Percentiles rank a stretch among this genome's conserved stretches.
These are phyloP conservation scores for Coniochaeta sp. DNA, from an alignment of 2,329 filamentous ascomycete genomes.

Conservation along the genomic window DNA sequence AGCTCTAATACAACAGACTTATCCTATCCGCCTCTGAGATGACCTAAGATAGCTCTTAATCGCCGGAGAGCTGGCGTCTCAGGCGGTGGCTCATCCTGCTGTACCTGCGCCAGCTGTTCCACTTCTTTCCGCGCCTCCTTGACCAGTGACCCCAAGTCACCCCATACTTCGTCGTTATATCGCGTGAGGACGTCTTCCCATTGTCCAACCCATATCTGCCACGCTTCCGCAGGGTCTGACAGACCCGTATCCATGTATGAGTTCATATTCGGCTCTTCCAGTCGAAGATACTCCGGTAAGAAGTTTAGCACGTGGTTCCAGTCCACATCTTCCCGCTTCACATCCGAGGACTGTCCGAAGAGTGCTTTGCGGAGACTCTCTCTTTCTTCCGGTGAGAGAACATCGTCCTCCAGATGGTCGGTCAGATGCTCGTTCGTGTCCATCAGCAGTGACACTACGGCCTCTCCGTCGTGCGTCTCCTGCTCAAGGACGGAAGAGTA, in stretches of 20 bases:
- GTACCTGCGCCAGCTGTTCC: slow-evolving; percentile 25
- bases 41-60: slow-evolving; percentile 17
- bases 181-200: slow-evolving; percentile 48
- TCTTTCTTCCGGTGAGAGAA: slow-evolving; percentile 19
- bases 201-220: slow-evolving; percentile 40
- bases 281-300: slow-evolving; percentile 33
- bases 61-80: slow-evolving; percentile 26
- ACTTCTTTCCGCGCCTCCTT: slow-evolving; percentile 50
- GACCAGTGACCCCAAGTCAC: slow-evolving; percentile 49
- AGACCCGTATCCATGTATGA: slow-evolving; percentile 28
- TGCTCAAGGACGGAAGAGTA: slow-evolving; percentile 22
- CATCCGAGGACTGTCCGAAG: slow-evolving; percentile 20
- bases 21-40: background rate
- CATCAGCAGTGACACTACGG: slow-evolving; percentile 29
- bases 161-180: slow-evolving; percentile 64
- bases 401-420: slow-evolving; percentile 15
- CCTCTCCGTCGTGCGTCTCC: slow-evolving; percentile 27
- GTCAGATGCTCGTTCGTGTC: slow-evolving; percentile 15
- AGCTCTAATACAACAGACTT: background rate
- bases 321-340: slow-evolving; percentile 9
- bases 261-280: slow-evolving; percentile 8
- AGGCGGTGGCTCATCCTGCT: slow-evolving; percentile 14
- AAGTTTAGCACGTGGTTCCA: slow-evolving; percentile 46
- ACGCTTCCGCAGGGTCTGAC: slow-evolving; percentile 27
- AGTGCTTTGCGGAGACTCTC: slow-evolving; percentile 27